phyloP scores from a whole-genome alignment of 768 basidiomycete genomes.

The Amanita thiersii region DNA sequence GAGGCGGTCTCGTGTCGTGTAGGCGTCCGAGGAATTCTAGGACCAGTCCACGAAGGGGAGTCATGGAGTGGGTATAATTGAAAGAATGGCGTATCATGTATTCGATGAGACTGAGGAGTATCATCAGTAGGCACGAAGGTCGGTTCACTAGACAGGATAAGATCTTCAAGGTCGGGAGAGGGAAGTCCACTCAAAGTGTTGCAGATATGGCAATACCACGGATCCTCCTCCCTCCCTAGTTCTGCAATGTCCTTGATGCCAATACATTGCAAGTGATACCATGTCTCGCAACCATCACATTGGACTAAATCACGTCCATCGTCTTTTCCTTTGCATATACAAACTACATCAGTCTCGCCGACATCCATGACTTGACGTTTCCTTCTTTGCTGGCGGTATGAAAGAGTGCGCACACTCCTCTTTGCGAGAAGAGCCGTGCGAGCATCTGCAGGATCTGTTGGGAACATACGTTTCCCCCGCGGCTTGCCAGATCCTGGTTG shows the following conservation, averaged over 20 bases:
- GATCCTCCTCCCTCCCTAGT: constrained; percentile 69
- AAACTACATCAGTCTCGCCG: constrained; percentile 45
- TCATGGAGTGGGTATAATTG: constrained; percentile 41
- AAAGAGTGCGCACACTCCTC: constrained; percentile 55
- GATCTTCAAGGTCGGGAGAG: constrained; percentile 23
- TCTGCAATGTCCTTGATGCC: constrained; percentile 58
- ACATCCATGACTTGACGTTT: constrained; percentile 27
- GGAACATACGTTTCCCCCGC: constrained; percentile 28
- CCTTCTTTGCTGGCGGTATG: constrained; percentile 41
- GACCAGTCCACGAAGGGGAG: constrained; percentile 49
- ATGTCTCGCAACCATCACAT: constrained; percentile 71
- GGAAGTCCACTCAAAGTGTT: constrained; percentile 34
- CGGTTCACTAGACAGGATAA: constrained; percentile 40
- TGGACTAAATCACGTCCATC: constrained; percentile 76
- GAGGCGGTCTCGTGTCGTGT: constrained; percentile 43
- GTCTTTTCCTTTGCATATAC: constrained; percentile 59
- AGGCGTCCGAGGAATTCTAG: constrained; percentile 43
- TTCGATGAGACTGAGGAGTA: constrained; percentile 28
- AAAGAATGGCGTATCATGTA: constrained; percentile 52
- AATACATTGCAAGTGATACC: constrained; percentile 80
- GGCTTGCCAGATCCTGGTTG: constrained; percentile 16
- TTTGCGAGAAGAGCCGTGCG: constrained; percentile 67
- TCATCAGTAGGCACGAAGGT: constrained; percentile 65
- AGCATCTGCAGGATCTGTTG: constrained; percentile 71
- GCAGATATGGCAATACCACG: constrained; percentile 68